Evolutionary conservation across 1,139 yeast genomes (phyloP).

Genomic region (Hansenula sp.): DNA sequence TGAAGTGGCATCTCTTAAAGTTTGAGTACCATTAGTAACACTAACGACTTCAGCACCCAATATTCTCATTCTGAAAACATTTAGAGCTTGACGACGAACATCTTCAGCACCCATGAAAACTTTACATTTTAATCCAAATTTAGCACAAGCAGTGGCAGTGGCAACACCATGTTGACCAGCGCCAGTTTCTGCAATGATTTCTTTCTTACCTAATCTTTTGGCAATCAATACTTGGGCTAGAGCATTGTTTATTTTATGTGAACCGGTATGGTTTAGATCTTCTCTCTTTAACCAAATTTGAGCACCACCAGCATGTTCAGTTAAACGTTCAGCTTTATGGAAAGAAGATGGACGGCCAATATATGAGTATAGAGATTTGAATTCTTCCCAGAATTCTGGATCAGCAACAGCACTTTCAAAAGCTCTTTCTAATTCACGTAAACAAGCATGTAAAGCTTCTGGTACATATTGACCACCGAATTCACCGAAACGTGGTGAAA

Average conservation of each 20-base stretch:
- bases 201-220: constrained; percentile 83
- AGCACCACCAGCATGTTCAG: constrained; percentile 94
- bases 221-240: constrained; percentile 93
- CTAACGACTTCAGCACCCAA: constrained; percentile 94
- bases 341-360: constrained; percentile 95
- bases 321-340: constrained; percentile 85
- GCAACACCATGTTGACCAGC: constrained; percentile 99
- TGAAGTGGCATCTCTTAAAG: constrained; percentile 95
- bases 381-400: constrained; percentile 91
- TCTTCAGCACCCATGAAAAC: constrained; percentile 99
- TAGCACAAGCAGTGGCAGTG: constrained; percentile 98
- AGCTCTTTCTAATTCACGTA: constrained; percentile 82
- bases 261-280: constrained; percentile 96
- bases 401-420: constrained; percentile 87
- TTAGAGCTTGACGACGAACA: constrained; percentile 95
- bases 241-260: constrained; percentile 96
- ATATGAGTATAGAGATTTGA: constrained; percentile 74
- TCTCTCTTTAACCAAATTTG: constrained; percentile 98
- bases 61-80: constrained; percentile 95
- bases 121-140: constrained; percentile 92
- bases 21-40: constrained; percentile 91
- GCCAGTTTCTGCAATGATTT: constrained; percentile 97
- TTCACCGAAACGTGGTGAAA: constrained; percentile 79
- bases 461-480: constrained; percentile 99
- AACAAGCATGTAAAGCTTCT: constrained; percentile 89